These are phyloP conservation scores for Ustilago xerochloae DNA, from an alignment of 1,284 basidiomycete species.

Conservation along the genomic window DNA sequence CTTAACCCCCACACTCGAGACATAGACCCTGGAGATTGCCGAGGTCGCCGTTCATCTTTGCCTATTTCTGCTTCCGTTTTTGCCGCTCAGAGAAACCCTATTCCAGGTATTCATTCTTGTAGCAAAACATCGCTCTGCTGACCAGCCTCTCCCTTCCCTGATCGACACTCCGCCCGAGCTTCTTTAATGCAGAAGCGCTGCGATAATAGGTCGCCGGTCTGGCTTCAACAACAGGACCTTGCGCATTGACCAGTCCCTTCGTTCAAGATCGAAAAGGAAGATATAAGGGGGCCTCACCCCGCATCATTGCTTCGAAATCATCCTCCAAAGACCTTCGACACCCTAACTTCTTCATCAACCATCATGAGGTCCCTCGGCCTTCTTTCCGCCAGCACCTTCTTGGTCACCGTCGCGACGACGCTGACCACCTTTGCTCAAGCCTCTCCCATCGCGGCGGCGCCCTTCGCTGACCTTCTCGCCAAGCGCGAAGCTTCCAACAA, in stretches of 20 bases:
- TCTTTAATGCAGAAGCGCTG: not conserved
- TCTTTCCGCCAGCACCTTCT: slow-evolving; percentile 10
- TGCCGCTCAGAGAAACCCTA: not conserved
- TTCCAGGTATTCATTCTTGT: not conserved
- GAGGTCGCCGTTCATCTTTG: not conserved
- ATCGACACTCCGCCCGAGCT: not conserved
- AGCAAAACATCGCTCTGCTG: too few species aligned
- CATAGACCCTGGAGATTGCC: not conserved
- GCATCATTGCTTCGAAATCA: too few species aligned
- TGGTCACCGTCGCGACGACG: slow-evolving; percentile 2
- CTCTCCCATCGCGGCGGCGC: slow-evolving; percentile 15
- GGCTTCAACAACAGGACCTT: not conserved
- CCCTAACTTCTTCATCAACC: not conserved
- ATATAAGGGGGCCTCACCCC: too few species aligned
- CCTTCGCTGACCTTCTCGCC: slow-evolving; percentile 28
- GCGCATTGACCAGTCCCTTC: too few species aligned
- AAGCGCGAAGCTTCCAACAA: slow-evolving; percentile 1
- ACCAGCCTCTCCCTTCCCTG: not conserved
- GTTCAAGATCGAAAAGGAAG: too few species aligned
- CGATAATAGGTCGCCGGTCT: not conserved
- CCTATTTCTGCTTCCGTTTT: not conserved
- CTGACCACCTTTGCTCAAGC: not conserved
- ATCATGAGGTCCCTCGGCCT: slow-evolving; percentile 4
- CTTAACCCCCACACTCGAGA: too few species aligned
- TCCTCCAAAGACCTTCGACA: too few species aligned